Base-by-base conservation (phyloP, 139 green algal species). In the Chlorella sp. region DNA sequence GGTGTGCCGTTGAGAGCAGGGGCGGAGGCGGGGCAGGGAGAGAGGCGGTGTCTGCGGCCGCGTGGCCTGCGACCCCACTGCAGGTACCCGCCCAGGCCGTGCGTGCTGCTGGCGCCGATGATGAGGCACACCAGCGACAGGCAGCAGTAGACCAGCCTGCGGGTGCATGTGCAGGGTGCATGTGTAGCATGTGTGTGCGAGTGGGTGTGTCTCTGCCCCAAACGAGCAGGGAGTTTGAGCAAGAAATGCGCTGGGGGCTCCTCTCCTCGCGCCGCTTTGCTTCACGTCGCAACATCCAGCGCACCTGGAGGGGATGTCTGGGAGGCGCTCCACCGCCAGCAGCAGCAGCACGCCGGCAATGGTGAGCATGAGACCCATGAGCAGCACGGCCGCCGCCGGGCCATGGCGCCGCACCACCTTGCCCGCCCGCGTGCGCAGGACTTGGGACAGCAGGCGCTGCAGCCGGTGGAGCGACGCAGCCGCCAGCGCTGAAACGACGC, bases 21-120 rank as follows among this genome's bases (percentile, higher is more conserved):
- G n/a, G n/a, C n/a, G n/a, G n/a, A n/a, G n/a, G n/a, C n/a, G n/a
- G n/a, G n/a, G n/a, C n/a, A n/a, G n/a, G n/a, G n/a, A n/a, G n/a
- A n/a, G n/a, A n/a, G n/a, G n/a, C n/a, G n/a, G n/a, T n/a, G n/a
- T n/a, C 10, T 55, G 42, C 17, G 42, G 10, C 10, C 42, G 17
- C 17, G 42, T 17, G 62, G 30, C 62, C 30, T 69, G 17, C 30
- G 20, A 59, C 75, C 71, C 69, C 90, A 83, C 1, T 81, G 71
- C 75, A 95, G 73, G 72, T 83, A 75, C 1, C 90, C 90, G 1
- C 83, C 90, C 14, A 96, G 76, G 26, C 90, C 90, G 71, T 96
- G 79, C 0, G 90, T 95, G 23, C 83, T 91, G 72, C 86, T 92
- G 27, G 85, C 80, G 26, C 82, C 89, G 29, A 89, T 84, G 31